These are phyloP conservation scores for Nicotiana obtusifolia DNA, from an alignment of 257 asterid species.

Conservation along the genomic window DNA sequence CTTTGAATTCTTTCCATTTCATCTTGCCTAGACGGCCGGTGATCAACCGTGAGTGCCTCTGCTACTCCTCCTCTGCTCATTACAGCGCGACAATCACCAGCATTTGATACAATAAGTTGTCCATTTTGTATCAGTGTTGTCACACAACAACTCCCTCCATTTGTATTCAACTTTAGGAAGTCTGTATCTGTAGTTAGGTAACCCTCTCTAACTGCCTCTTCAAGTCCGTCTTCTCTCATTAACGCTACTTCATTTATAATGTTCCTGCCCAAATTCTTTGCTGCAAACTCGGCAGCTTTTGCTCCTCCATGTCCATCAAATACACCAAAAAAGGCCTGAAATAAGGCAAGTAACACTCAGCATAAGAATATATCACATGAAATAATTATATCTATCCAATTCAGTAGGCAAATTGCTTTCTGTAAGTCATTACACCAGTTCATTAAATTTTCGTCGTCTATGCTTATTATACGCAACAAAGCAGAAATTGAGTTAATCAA, in stretches of 20 bases:
- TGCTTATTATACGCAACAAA: not conserved
- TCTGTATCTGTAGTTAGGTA: slow-evolving; percentile 61
- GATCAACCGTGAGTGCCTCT: slow-evolving; percentile 68
- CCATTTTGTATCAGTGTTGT: slow-evolving; percentile 62
- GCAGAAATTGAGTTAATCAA: not conserved
- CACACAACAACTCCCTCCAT: slow-evolving; percentile 71
- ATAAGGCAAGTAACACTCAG: not conserved
- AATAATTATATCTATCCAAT: not conserved
- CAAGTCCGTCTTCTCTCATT: slow-evolving; percentile 33
- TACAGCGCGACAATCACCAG: slow-evolving; percentile 84
- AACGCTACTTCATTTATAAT: slow-evolving; percentile 34
- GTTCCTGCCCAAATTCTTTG: slow-evolving; percentile 42
- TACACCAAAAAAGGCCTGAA: slow-evolving; percentile 76
- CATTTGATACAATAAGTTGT: slow-evolving; percentile 62
- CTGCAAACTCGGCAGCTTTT: slow-evolving; percentile 64
- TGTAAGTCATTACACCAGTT: not conserved
- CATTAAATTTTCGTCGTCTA: not conserved
- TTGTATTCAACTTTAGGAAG: slow-evolving; percentile 43
- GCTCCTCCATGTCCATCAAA: slow-evolving; percentile 86
- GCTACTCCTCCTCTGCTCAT: slow-evolving; percentile 75
- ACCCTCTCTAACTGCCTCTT: slow-evolving; percentile 54
- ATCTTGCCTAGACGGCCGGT: slow-evolving; percentile 54
- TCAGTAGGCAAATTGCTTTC: not conserved
- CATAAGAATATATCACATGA: not conserved
- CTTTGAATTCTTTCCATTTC: slow-evolving; percentile 62